Evolutionary conservation across 495 filamentous ascomycete species (phyloP), one percentile per base, ranked within the genome.

Genomic region (Penicillium soppii): DNA sequence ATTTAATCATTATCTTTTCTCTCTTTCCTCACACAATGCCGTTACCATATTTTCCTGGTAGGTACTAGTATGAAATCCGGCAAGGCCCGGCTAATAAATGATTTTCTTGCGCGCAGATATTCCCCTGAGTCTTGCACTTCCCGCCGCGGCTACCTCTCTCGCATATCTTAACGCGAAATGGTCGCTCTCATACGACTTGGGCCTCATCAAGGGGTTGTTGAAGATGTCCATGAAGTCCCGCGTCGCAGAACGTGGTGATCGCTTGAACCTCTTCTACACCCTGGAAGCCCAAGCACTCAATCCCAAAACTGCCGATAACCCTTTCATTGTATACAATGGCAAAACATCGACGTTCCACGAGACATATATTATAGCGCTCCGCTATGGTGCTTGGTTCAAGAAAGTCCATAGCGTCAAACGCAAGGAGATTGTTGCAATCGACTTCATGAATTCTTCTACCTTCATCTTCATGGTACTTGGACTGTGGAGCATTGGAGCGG

Each of bases 391-490:
- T 30, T 97, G 89, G 89, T 72, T 97, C 48, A 88, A 87, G 68
- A 80, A 78, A 6, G 78, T 68, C n/a, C 80, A 86, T 33, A 78
- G 77, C 3, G 74, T 97, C 37, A 83, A 84, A 55, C 79, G 83
- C 32, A 82, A 82, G 54, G 90, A 97, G 40, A 82, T 97, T 40
- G 88, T 98, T 3, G 92, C 92, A 0, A 76, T 98, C 60, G 83
- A 96, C 67, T 88, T 92, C 56, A 88, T 87, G 72, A 98, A 98
- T 61, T 89, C 83, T 20, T 85, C 89, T 12, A 80, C 81, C 5
- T 94, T 92, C 59, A 56, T 96, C 9, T 95, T 95, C 71, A 50
- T 96, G n/a, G 81, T 84, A 73, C 75, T 95, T 19, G 94, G 87
- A 0, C 68, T 97, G 25, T 97, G 92, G 92, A 83, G 85, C 15